Conservation (phyloP, 75 land plant genomes). For the Larix kaempferi region DNA sequence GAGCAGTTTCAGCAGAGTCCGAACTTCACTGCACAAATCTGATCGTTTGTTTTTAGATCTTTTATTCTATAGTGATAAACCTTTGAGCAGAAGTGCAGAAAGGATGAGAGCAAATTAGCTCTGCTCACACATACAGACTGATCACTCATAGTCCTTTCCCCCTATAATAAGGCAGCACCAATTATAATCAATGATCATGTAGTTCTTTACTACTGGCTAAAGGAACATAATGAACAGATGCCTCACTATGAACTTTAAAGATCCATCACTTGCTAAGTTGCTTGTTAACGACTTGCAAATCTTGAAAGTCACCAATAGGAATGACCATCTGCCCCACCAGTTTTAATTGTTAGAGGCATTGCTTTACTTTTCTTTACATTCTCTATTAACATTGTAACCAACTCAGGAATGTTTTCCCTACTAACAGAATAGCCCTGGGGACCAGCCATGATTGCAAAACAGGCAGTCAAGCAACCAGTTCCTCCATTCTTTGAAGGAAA, state of each 20-base stretch:
- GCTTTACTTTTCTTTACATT: conserved; percentile 75
- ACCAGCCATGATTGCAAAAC: conserved; percentile 90
- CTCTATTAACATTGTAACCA: conserved; percentile 59
- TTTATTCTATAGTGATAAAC: not conserved
- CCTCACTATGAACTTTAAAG: conserved; percentile 39
- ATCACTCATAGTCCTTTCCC: not conserved
- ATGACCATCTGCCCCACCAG: conserved; percentile 93
- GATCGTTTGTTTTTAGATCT: not conserved
- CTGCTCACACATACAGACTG: not conserved
- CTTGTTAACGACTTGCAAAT: conserved; percentile 78
- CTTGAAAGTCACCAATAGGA: conserved; percentile 84
- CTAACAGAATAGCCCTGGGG: conserved; percentile 79
- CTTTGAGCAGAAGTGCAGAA: not conserved
- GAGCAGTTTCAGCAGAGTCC: too few relatives aligned
- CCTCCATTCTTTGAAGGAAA: conserved; percentile 27
- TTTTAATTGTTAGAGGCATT: conserved; percentile 73
- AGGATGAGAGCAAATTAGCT: not conserved
- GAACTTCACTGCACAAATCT: too few relatives aligned
- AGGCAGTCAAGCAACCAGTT: conserved; percentile 90
- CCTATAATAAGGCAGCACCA: not conserved
- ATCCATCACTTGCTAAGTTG: conserved; percentile 64
- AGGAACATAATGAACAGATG: conserved; percentile 88
- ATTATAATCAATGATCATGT: conserved; percentile 9
- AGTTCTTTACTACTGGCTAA: conserved; percentile 59
- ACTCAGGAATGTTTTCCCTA: conserved; percentile 85